Evolutionary conservation across 139 green algal genomes (phyloP), one percentile per base, ranked within the genome.

Genomic region (Trebouxia sp.): DNA sequence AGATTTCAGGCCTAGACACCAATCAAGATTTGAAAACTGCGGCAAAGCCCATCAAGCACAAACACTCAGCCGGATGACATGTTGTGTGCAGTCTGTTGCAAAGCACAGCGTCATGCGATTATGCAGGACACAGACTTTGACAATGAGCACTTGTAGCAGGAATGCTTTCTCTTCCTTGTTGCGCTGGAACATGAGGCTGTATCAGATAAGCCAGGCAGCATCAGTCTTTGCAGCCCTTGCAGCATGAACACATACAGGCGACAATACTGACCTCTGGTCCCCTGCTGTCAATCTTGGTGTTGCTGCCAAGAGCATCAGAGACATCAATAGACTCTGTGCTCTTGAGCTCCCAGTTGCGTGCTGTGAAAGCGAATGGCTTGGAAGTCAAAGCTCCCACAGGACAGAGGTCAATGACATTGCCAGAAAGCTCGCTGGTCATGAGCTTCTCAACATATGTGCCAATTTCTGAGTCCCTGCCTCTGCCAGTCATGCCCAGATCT

Each of bases 321-420:
- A 97, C 92, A 84, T 99, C 97, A 43, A 99, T 90, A 53, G 75
- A 90, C 87, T 99, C 97, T 0, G 96, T 99, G 79, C 41, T 85
- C 87, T 94, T 94, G 20, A 99, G 92, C 93, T 99, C 96, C 96
- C 96, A 99, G 84, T 91, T 94, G 56, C 97, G 92, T 20, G 91
- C 91, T 41, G 97, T 99, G 91, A 99, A 99, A 38, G 97, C 94
- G 62, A 91, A 94, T 1, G 97, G 97, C 92, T 99, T 99, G 72
- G 86, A 93, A 6, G 97, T 99, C 41, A 99, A 90, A 12, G 97
- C 97, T 9, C 97, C 97, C 67, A 99, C 97, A 43, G 97, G 97
- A 90, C 97, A 99, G 74, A 99, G 88, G 83, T 99, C 97, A 56
- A 99, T 97, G 17, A 99, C 96, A 82, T 99, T 99, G 84, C 96